These are phyloP conservation scores for Chlorella sp. DNA, from an alignment of 139 green algal genomes.

Conservation along the genomic window DNA sequence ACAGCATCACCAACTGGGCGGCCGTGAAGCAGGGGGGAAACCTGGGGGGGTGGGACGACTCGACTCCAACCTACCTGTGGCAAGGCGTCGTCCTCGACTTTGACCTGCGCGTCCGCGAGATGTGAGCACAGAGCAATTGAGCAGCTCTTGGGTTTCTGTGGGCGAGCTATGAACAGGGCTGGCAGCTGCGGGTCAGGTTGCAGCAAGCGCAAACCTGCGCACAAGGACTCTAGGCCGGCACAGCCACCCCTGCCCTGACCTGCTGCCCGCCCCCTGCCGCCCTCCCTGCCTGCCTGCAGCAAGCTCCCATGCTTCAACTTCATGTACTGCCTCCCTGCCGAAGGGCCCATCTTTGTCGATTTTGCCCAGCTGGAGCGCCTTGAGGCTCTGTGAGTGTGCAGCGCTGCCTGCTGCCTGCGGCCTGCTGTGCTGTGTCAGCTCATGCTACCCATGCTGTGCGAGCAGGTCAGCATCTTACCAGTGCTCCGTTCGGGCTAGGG, in stretches of 20 bases:
- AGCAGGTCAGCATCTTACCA: too few relatives aligned
- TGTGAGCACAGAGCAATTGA: slow-evolving; percentile 1
- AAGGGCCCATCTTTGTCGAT: background rate
- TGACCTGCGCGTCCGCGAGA: slow-evolving; percentile 15
- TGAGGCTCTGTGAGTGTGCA: slow-evolving; percentile 5
- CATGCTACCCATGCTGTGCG: too few relatives aligned
- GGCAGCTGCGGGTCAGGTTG: too few relatives aligned
- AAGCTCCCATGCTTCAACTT: slow-evolving; percentile 18
- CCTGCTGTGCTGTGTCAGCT: too few relatives aligned
- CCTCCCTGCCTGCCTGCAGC: background rate
- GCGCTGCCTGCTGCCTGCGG: too few relatives aligned
- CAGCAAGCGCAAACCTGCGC: too few relatives aligned
- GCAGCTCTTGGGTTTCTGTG: too few relatives aligned
- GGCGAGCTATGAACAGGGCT: background rate
- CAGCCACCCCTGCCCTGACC: background rate
- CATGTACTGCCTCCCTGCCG: background rate
- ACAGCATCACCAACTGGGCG: slow-evolving; percentile 29
- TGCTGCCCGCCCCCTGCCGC: background rate
- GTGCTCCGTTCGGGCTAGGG: too few relatives aligned
- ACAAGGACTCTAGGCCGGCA: too few relatives aligned
- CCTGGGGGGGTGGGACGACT: slow-evolving; percentile 29
- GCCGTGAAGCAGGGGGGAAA: slow-evolving; percentile 1
- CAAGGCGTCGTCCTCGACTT: slow-evolving; percentile 26
- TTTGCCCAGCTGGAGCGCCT: slow-evolving; percentile 15
- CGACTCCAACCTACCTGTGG: slow-evolving; percentile 11